Base-by-base conservation (phyloP, 2,329 filamentous ascomycete genomes). In the Sordariomycetes sp. region DNA sequence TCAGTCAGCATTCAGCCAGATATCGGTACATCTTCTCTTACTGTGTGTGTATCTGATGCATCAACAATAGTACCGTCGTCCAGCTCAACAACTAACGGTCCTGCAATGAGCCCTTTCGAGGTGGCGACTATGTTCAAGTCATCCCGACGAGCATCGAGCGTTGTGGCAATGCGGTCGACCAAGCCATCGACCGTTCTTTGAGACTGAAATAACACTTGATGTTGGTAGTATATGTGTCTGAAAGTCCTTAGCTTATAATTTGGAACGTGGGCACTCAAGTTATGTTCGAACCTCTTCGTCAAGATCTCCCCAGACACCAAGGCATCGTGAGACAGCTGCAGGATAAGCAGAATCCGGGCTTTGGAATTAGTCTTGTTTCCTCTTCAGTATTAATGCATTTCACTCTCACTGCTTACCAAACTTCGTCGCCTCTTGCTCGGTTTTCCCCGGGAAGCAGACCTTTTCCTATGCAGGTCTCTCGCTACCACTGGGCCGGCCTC, bases 181-280 rank as follows among this genome's bases (percentile, higher is more conserved):
- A 85, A 74, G 20, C 68, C 66, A 50, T 92, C 79, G 1, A 92
- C 82, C 11, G 75, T 64, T 12, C 56, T 50, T 51, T 92, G 86
- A 32, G 66, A 77, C 15, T 68, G 66, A 47, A 92, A 93, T 0
- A 93, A 61, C 8, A 76, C 69, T 5, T 79, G 75, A 43, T 87
- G 71, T 45, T 84, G 76, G 50, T 93, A 93, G 53, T 80, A 93
- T 4, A 93, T 77, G 47, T 85, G 83, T 40, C 85, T 90, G 18
- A 3, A 15, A 6, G 20, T 14, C 16, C 5, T 21, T 10, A 21
- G 19, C n/a, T 8, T 14, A 21, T 4, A 32, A 3, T 21, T 7
- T 17, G 8, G 28, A 30, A 16, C 4, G n/a, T n/a, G n/a, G n/a
- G n/a, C n/a, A 18, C 21, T 17, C n/a, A 15, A n/a, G 5, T 6